Evolutionary conservation across 345 rosid genomes (phyloP), one percentile per base, ranked within the genome.

Genomic region (Camelina hispida): DNA sequence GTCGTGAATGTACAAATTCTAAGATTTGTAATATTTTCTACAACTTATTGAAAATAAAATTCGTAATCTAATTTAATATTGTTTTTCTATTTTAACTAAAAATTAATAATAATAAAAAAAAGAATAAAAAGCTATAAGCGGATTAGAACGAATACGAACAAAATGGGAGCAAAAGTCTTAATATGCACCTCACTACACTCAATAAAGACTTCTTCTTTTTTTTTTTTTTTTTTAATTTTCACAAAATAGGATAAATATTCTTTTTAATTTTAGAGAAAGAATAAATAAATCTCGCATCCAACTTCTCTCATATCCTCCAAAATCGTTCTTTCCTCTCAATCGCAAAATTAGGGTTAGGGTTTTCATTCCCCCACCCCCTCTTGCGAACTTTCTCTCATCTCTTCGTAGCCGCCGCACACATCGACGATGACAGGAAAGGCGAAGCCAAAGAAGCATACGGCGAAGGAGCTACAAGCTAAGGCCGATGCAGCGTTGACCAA

Each of bases 391-490:
- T 28, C n/a, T n/a, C n/a, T n/a, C 37, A 10, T 48, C 61, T 35
- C 47, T 65, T 43, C 48, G 23, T 46, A 69, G 71, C 80, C 75
- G 73, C 61, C 64, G 47, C 69, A 10, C 35, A 34, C 30, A 66
- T n/a, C 59, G 72, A 73, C 48, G 60, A 91, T 91, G 97, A 91
- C 97, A 0, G 97, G 97, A 8, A 95, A 95, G 80, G 99, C 99
- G 30, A 93, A 95, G 96, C 99, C 99, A 20, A 95, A 95, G 96
- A 95, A 95, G 97, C 99, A 95, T 85, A 95, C 99, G 43, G 98
- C 99, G 40, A 95, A 95, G n/a, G 99, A 93, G 86, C 83, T 95
- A 72, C 87, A 89, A 1, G 79, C 97, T 10, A 95, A 95, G 79
- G 78, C 84, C 51, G 99, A 95, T 72, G 98, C 98, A 1, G 99